Evolutionary conservation across 2,329 filamentous ascomycete genomes (phyloP).

Genomic region (Biscogniauxia sp.): DNA sequence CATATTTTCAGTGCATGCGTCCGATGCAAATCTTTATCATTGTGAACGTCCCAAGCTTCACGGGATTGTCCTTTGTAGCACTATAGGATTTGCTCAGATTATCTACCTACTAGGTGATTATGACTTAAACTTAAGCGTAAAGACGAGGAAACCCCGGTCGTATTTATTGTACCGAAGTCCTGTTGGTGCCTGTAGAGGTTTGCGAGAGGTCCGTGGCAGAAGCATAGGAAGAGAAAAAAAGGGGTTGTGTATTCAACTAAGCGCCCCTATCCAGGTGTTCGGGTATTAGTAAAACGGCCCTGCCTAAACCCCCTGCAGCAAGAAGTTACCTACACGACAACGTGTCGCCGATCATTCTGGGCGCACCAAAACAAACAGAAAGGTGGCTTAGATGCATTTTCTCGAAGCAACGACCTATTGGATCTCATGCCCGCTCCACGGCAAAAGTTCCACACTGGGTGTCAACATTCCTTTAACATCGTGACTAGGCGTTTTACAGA

Average conservation of each 20-base stretch:
- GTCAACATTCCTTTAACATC: neutral
- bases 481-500: neutral
- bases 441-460: neutral
- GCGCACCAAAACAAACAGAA: neutral
- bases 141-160: no score
- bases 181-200: no score
- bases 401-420: neutral
- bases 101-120: no score
- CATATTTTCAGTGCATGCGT: neutral
- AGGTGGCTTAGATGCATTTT: neutral
- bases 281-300: neutral
- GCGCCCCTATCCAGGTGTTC: neutral
- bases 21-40: neutral
- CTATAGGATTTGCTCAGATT: no score
- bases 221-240: neutral
- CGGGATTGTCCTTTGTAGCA: neutral
- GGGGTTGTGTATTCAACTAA: neutral
- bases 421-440: neutral
- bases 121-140: no score
- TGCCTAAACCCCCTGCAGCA: neutral
- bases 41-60: neutral
- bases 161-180: no score
- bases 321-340: neutral
- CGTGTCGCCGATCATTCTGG: neutral
- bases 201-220: no score